phyloP scores from a whole-genome alignment of 768 basidiomycete species.

The Mycena leptocephala region DNA sequence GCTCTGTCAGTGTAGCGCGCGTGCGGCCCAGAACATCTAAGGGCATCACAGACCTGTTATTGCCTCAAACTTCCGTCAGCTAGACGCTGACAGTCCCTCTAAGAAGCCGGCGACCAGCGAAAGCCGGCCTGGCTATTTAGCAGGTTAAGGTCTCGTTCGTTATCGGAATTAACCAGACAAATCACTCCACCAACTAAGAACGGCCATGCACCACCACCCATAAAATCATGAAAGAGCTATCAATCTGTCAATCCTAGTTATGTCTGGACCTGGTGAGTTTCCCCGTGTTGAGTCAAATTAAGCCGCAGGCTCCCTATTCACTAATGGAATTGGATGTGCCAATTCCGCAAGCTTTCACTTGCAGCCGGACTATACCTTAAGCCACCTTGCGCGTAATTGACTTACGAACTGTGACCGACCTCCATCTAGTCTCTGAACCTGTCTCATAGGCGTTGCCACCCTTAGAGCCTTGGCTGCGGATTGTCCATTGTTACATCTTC shows the following conservation, averaged over 20 bases:
- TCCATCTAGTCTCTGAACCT: too few species aligned
- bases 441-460: too few species aligned
- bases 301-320: conserved; percentile 89
- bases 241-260: conserved; percentile 86
- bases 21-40: conserved; percentile 78
- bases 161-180: conserved; percentile 98
- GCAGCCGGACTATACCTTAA: too few species aligned
- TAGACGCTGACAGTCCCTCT: conserved; percentile 75
- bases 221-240: conserved; percentile 90
- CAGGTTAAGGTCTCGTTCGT: conserved; percentile 95
- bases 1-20: conserved; percentile 92
- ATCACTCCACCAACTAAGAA: conserved; percentile 95
- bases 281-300: conserved; percentile 90
- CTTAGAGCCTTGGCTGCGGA: too few species aligned
- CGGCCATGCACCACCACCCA: conserved; percentile 93
- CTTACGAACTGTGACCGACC: too few species aligned
- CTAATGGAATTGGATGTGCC: too few species aligned
- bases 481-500: too few species aligned
- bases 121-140: conserved; percentile 90
- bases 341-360: too few species aligned
- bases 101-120: conserved; percentile 72
- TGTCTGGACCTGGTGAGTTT: conserved; percentile 89
- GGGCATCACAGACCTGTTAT: conserved; percentile 95
- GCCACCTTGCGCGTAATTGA: too few species aligned
- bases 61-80: conserved; percentile 90